A percentile compares a stretch with the other conserved stretches of the same genome.
These are phyloP conservation scores for Parasitella parasitica DNA, from an alignment of 371 early-diverging fungal genomes.

Conservation along the genomic window DNA sequence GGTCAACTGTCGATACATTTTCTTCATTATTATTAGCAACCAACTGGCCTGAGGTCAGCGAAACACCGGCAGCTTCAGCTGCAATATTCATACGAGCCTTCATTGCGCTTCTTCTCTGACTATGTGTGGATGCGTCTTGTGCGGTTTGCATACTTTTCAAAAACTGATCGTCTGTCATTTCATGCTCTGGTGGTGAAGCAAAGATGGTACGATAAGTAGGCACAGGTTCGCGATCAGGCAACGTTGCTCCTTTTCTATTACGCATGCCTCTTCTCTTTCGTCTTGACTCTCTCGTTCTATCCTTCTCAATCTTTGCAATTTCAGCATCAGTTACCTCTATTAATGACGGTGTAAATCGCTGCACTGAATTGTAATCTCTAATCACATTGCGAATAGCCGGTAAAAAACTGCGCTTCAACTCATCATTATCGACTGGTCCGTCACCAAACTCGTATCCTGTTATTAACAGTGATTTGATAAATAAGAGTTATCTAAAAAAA, in stretches of 20 bases:
- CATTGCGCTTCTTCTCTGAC: conserved; percentile 43
- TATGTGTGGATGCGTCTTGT: conserved; percentile 15
- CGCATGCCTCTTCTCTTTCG: conserved; percentile 79
- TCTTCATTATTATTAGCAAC: background rate
- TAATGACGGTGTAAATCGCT: conserved; percentile 67
- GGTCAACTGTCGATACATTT: background rate
- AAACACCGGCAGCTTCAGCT: conserved; percentile 46
- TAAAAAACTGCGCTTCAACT: conserved; percentile 67
- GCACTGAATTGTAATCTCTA: conserved; percentile 51
- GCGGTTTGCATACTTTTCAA: conserved; percentile 22
- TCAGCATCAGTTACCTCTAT: conserved; percentile 72
- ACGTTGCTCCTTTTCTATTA: conserved; percentile 36
- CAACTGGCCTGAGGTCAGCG: conserved; percentile 13
- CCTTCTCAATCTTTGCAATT: conserved; percentile 76
- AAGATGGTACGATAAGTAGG: conserved; percentile 44
- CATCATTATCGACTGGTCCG: conserved; percentile 70
- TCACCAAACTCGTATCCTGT: conserved; percentile 76
- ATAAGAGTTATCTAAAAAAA: too few relatives aligned
- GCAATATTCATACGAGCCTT: conserved; percentile 49
- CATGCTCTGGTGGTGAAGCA: conserved; percentile 40
- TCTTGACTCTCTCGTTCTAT: conserved; percentile 69
- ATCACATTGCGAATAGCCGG: conserved; percentile 56
- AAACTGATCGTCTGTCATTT: conserved; percentile 44
- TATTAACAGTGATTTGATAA: conserved; percentile 77
- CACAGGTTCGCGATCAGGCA: conserved; percentile 72